Conservation (phyloP, 257 asterid species). For the Nicotiana noctiflora region DNA sequence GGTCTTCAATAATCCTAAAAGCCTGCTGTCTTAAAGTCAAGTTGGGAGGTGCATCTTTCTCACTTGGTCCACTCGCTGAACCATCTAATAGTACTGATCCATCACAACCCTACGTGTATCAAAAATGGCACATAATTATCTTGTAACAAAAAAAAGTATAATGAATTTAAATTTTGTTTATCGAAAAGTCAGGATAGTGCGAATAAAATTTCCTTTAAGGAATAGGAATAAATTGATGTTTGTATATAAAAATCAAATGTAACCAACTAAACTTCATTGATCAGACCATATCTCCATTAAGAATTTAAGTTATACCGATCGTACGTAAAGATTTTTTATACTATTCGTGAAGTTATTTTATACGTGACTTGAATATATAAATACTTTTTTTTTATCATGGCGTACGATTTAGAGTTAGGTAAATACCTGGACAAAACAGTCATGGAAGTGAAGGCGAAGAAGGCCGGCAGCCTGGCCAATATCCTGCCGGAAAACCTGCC, state of each 20-base stretch:
- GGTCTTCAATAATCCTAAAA: conserved; percentile 15
- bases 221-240: too few relatives aligned
- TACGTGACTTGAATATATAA: background rate
- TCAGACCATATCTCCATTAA: too few relatives aligned
- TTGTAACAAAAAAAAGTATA: too few relatives aligned
- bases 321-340: too few relatives aligned
- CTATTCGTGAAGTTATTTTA: too few relatives aligned
- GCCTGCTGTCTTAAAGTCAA: conserved; percentile 13
- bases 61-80: conserved; percentile 26
- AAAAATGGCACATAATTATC: background rate
- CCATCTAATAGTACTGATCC: conserved; percentile 22
- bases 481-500: conserved; percentile 6
- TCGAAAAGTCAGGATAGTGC: background rate
- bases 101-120: conserved; percentile 19
- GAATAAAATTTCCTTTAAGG: too few relatives aligned
- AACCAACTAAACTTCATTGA: too few relatives aligned
- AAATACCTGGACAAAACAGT: conserved; percentile 23
- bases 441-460: conserved; percentile 29
- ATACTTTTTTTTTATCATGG: background rate
- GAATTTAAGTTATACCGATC: too few relatives aligned
- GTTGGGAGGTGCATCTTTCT: conserved; percentile 28
- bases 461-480: conserved; percentile 24
- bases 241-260: too few relatives aligned
- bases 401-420: background rate
- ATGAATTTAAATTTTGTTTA: background rate